Evolutionary conservation across 495 filamentous ascomycete genomes (phyloP), one percentile per base, ranked within the genome.

Genomic region (Penicillium salamii): DNA sequence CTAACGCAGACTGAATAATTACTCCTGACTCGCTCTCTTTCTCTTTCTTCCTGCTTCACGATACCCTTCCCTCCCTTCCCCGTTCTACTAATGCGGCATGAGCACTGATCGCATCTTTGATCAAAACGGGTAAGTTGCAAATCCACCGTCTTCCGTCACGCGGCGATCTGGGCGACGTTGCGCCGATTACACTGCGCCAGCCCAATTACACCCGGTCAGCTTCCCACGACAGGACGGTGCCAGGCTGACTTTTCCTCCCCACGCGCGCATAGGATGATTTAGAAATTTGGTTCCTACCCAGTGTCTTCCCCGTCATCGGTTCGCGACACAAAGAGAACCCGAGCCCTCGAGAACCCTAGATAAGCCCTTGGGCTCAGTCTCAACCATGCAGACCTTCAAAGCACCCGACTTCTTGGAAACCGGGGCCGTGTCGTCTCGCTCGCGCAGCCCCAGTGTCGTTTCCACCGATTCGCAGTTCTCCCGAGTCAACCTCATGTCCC

Each of bases 401-500:
- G 63, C 61, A 57, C 58, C 59, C 52, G 67, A 73, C 44, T 59
- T 61, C 47, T 54, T 67, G 54, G 67, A 71, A 8, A 57, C 58
- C 31, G 59, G 62, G 50, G 52, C 57, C 35, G 19, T 63, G 50
- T 63, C 69, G 49, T 62, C 69, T 48, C 71, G 71, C 46, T 71
- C 71, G 33, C 69, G 73, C 40, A 75, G 70, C 43, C 70, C 69
- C 50, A 73, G 69, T 51, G 46, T 75, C 18, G 36, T 48, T 34
- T 77, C 72, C 47, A 77, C 66, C 44, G 71, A 75, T 67, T 61
- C 67, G 50, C 65, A 69, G 46, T 58, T 67, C 47, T 64, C 63
- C 52, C 63, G 68, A 51, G 59, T 63, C 55, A 69, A 53, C 57
- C 70, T 61, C 68, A 85, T 54, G 72, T 83, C 72, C 74, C 85